phyloP scores from a whole-genome alignment of 2,329 filamentous ascomycete genomes.

The Trichophyton verrucosum region DNA sequence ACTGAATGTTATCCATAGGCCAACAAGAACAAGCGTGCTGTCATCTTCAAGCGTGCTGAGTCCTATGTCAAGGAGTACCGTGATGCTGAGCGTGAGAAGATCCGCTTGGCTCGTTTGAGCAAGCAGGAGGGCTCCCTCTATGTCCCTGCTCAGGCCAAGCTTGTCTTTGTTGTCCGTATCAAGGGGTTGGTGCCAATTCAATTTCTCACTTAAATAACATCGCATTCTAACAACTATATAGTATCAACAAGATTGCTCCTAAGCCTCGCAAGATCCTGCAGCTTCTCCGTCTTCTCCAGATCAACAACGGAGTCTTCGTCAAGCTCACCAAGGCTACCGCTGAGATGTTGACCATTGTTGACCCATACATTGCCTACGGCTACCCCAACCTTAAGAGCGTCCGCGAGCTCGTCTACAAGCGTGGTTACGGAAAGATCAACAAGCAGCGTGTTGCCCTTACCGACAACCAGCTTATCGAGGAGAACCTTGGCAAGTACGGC shows the following conservation, averaged over 20 bases:
- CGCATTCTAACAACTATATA: constrained; percentile 21
- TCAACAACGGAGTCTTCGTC: constrained; percentile 99
- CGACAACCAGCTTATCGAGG: constrained; percentile 96
- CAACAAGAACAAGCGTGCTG: constrained; percentile 96
- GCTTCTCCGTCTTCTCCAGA: constrained; percentile 97
- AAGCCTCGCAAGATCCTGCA: constrained; percentile 99
- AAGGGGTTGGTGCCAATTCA: constrained; percentile 58
- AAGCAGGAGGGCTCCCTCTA: constrained; percentile 90
- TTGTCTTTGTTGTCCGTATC: constrained; percentile 97
- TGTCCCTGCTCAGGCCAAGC: constrained; percentile 85
- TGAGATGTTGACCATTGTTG: constrained; percentile 96
- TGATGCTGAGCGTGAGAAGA: constrained; percentile 94
- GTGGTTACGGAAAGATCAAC: constrained; percentile 96
- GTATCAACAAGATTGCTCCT: constrained; percentile 99
- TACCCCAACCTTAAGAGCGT: constrained; percentile 99
- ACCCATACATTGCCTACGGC: constrained; percentile 98
- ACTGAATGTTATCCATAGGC: constrained; percentile 44
- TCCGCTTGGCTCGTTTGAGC: constrained; percentile 78
- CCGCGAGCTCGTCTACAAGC: constrained; percentile 99
- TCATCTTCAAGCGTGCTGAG: constrained; percentile 99
- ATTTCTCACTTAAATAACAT: neutral
- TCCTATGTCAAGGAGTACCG: constrained; percentile 99
- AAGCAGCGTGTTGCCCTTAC: constrained; percentile 95
- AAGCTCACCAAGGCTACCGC: constrained; percentile 92
- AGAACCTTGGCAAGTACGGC: constrained; percentile 92